phyloP scores from a whole-genome alignment of 768 basidiomycete species.

The Tremella mesenterica region DNA sequence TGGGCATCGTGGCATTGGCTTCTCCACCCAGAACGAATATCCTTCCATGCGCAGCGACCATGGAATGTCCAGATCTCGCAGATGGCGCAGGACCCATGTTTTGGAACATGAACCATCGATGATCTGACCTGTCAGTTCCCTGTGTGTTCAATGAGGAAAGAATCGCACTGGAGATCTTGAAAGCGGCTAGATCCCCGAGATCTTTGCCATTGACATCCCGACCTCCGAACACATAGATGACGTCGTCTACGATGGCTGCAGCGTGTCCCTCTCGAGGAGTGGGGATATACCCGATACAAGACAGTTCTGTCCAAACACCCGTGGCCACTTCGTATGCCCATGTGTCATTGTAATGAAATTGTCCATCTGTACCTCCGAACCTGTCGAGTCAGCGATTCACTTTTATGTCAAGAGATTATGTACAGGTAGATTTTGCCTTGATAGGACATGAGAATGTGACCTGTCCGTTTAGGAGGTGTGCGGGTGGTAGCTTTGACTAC shows the following conservation, averaged over 20 bases:
- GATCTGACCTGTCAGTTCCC: constrained; percentile 52
- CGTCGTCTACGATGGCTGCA: constrained; percentile 90
- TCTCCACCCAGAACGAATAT: constrained; percentile 95
- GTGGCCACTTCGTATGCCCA: constrained; percentile 85
- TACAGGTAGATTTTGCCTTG: constrained; percentile 80
- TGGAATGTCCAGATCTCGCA: constrained; percentile 92
- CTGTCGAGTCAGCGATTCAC: not conserved
- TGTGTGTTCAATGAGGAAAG: not conserved
- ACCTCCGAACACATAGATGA: constrained; percentile 95
- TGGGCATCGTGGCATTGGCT: constrained; percentile 57
- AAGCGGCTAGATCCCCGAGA: constrained; percentile 84
- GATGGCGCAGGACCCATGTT: constrained; percentile 96
- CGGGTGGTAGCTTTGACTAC: constrained; percentile 53
- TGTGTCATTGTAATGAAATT: constrained; percentile 97
- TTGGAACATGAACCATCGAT: constrained; percentile 99
- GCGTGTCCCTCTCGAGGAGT: constrained; percentile 93
- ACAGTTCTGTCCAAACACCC: constrained; percentile 76
- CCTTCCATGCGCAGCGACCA: constrained; percentile 75
- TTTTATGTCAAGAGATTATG: constrained; percentile 37
- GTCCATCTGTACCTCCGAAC: constrained; percentile 98
- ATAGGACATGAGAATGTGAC: constrained; percentile 76
- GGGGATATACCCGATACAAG: constrained; percentile 94
- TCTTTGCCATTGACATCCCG: constrained; percentile 96
- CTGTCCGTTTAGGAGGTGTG: constrained; percentile 70
- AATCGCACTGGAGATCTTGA: constrained; percentile 87